Evolutionary conservation across 345 rosid genomes (phyloP), one percentile per base, ranked within the genome.

Genomic region (Sisymbrium irio): DNA sequence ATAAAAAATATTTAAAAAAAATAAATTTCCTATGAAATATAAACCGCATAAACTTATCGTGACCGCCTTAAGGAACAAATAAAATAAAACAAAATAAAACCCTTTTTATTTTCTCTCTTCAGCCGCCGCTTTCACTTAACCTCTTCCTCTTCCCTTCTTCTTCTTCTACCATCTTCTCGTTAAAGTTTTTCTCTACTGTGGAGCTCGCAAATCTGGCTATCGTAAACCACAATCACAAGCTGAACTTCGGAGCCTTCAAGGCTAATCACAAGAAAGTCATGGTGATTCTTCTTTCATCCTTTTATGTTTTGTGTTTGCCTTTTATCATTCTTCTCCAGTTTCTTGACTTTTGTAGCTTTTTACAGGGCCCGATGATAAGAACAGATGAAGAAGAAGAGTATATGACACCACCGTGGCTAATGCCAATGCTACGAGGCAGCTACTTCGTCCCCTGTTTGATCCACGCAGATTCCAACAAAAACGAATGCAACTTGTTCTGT

Each of bases 401-500:
- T 2, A 22, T 6, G 35, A 85, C 81, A 30, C 95, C 97, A 39
- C 82, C 87, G 12, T 93, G 98, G 98, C 65, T 93, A 79, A 79
- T 74, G 57, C 90, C 98, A 58, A 79, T 93, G 93, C 85, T 93
- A 33, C 74, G 79, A 9, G 95, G 87, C 5, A 83, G 75, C 73
- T 93, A 90, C 77, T 93, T 93, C 67, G 62, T 82, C n/a, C 91
- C 95, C 11, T 90, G 98, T 59, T 35, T 77, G 11, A 51, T 83
- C 72, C 98, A 90, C 50, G 88, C 77, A 0, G 88, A 82, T 73
- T 87, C 95, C 27, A 85, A 83, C 79, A 93, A 88, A 78, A 90
- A 89, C 59, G 98, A 93, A 82, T 88, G 97, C 76, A 93, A 93
- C 72, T 36, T 88, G 83, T 93, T 88, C 82, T 93, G 98, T 67